These are phyloP conservation scores for Russula griseocarnosa DNA, from an alignment of 768 basidiomycete genomes.

Conservation along the genomic window DNA sequence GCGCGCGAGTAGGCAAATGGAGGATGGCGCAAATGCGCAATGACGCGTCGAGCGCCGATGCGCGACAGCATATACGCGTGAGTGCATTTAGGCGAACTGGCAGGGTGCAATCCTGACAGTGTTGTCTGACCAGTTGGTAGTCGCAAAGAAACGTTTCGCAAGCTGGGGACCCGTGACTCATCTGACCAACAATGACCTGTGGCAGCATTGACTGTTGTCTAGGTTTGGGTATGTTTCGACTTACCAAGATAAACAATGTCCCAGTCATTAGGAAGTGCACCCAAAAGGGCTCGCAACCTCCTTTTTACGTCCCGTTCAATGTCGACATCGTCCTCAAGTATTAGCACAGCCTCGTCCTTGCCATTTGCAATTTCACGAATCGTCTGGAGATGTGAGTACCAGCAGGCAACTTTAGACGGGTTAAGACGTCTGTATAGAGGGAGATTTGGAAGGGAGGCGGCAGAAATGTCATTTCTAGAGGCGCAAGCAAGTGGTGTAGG, in stretches of 20 bases:
- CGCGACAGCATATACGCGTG: slow-evolving; percentile 66
- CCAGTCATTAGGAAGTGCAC: slow-evolving; percentile 55
- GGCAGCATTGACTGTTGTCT: slow-evolving; percentile 13
- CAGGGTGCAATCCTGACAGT: slow-evolving; percentile 48
- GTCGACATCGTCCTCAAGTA: slow-evolving; percentile 79
- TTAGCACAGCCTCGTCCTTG: slow-evolving; percentile 42
- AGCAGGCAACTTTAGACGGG: slow-evolving; percentile 60
- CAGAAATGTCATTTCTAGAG: slow-evolving; percentile 38
- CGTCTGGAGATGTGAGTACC: slow-evolving; percentile 60
- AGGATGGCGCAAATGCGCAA: slow-evolving; percentile 54
- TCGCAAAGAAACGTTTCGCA: slow-evolving; percentile 29
- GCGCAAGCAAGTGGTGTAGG: slow-evolving; percentile 23
- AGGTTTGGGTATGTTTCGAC: slow-evolving; percentile 18
- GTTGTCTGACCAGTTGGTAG: slow-evolving; percentile 14
- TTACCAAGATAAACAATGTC: slow-evolving; percentile 70
- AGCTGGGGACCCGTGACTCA: slow-evolving; percentile 48
- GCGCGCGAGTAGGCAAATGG: slow-evolving; percentile 75
- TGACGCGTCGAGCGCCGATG: slow-evolving; percentile 56
- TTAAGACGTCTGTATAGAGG: slow-evolving; percentile 53
- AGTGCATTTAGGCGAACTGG: slow-evolving; percentile 61
- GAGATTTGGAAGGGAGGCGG: slow-evolving; percentile 37
- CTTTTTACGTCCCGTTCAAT: slow-evolving; percentile 59
- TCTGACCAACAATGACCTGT: slow-evolving; percentile 79
- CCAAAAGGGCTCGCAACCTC: slow-evolving; percentile 47
- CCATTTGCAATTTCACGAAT: slow-evolving; percentile 42